Conservation (phyloP, 805 yeast species). For the Metschnikowia chrysomelidarum region DNA sequence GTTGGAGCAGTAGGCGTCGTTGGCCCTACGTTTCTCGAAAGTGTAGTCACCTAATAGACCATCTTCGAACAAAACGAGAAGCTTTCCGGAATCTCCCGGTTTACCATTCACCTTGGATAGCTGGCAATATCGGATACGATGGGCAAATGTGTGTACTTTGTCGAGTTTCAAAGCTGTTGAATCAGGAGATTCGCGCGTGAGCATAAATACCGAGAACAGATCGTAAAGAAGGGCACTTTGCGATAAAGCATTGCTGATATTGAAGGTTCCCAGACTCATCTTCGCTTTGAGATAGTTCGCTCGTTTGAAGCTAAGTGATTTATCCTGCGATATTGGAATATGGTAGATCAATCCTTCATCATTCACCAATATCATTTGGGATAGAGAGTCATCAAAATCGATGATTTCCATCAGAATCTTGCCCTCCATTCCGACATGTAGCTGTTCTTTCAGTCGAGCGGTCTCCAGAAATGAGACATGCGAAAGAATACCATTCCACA, state of each 20-base stretch:
- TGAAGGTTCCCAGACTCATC: conserved; percentile 3
- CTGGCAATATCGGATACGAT: conserved; percentile 2
- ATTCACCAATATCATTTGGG: conserved; percentile 5
- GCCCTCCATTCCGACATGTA: conserved; percentile 8
- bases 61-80: conserved; percentile 9
- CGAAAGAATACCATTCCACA: conserved; percentile 14
- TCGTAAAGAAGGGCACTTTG: conserved; percentile 2
- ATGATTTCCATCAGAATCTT: conserved; percentile 1
- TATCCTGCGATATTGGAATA: conserved; percentile 1
- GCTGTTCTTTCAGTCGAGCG: conserved; percentile 1
- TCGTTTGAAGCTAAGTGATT: not conserved
- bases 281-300: conserved; percentile 4
- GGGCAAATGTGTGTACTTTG: conserved; percentile 4
- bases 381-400: not conserved
- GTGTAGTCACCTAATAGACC: conserved; percentile 4
- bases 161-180: not conserved
- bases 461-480: conserved; percentile 4
- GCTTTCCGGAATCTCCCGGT: not conserved
- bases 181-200: not conserved
- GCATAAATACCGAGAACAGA: conserved; percentile 1
- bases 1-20: conserved; percentile 5
- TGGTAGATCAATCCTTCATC: conserved; percentile 9
- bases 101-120: not conserved
- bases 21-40: not conserved
- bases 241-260: not conserved